A percentile compares a stretch with the other conserved stretches of the same genome.
phyloP scores from a whole-genome alignment of 228 moss, liverwort and hornwort species.

The Sphagnum magellanicum region DNA sequence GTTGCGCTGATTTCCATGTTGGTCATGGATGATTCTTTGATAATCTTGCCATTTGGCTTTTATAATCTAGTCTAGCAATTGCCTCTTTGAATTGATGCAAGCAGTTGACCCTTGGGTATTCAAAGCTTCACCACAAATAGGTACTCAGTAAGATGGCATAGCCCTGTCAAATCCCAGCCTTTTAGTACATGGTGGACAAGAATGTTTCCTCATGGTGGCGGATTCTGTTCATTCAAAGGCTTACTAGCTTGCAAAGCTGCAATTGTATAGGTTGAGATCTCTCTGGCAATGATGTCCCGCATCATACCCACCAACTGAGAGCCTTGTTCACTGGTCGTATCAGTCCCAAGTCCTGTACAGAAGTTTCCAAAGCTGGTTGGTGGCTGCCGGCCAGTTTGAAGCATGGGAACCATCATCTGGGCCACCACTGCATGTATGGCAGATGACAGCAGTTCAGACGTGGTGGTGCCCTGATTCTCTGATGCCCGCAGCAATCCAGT shows the following conservation, averaged over 20 bases:
- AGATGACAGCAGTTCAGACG: slow-evolving; percentile 52
- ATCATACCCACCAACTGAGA: slow-evolving; percentile 52
- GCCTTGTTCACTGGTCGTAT: slow-evolving; percentile 6
- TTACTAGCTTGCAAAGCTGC: slow-evolving; percentile 28
- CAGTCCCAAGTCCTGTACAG: slow-evolving; percentile 5
- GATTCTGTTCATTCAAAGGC: slow-evolving; percentile 3
- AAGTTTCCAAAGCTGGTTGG: not conserved
- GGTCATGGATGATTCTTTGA: not conserved
- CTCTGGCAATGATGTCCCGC: slow-evolving; percentile 62
- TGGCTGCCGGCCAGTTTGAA: slow-evolving; percentile 36
- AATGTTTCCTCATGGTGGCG: not conserved
- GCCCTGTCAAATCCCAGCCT: not conserved
- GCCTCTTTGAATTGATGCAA: not conserved
- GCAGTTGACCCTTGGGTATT: not conserved
- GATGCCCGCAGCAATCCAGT: slow-evolving; percentile 4
- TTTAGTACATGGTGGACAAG: not conserved
- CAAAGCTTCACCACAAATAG: not conserved
- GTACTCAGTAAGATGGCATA: not conserved
- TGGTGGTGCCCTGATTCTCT: slow-evolving; percentile 4
- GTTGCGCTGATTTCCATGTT: not conserved
- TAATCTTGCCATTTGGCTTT: not conserved
- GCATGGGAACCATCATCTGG: slow-evolving; percentile 61
- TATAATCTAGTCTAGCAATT: not conserved
- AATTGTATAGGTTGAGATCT: slow-evolving; percentile 54
- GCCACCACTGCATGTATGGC: slow-evolving; percentile 66